These are phyloP conservation scores for Neurospora sp. DNA, from an alignment of 495 filamentous ascomycete species.

Conservation along the genomic window DNA sequence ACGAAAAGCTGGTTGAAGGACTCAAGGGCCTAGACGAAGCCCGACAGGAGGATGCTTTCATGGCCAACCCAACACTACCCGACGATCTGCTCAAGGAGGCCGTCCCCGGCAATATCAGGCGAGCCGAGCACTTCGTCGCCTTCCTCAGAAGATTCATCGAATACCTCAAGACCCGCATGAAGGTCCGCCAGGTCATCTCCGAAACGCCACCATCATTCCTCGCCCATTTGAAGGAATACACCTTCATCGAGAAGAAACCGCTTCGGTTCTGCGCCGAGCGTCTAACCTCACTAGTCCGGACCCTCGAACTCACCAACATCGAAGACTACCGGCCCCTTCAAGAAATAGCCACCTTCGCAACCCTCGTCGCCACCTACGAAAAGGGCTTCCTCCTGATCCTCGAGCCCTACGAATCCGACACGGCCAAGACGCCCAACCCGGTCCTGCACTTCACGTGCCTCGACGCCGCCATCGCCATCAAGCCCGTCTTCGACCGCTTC, in stretches of 20 bases:
- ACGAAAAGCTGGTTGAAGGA: constrained; percentile 90
- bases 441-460: constrained; percentile 93
- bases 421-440: constrained; percentile 90
- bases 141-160: constrained; percentile 96
- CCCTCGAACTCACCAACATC: constrained; percentile 92
- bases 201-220: constrained; percentile 94
- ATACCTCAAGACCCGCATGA: constrained; percentile 98
- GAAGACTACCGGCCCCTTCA: constrained; percentile 96
- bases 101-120: constrained; percentile 89
- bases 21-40: constrained; percentile 79
- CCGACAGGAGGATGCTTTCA: constrained; percentile 88
- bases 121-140: constrained; percentile 92
- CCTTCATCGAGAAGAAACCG: constrained; percentile 95
- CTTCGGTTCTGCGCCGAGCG: constrained; percentile 93
- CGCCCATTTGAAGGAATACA: constrained; percentile 84
- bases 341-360: constrained; percentile 98
- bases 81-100: constrained; percentile 85
- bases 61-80: constrained; percentile 80
- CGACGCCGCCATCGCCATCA: constrained; percentile 97
- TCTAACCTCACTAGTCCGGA: constrained; percentile 87
- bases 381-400: constrained; percentile 93
- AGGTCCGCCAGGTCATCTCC: constrained; percentile 91
- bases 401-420: constrained; percentile 93
- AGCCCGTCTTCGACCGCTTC: constrained; percentile 95
- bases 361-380: constrained; percentile 92